Evolutionary conservation across 331 rosid genomes (phyloP).

Genomic region (Stylosanthes scabra): DNA sequence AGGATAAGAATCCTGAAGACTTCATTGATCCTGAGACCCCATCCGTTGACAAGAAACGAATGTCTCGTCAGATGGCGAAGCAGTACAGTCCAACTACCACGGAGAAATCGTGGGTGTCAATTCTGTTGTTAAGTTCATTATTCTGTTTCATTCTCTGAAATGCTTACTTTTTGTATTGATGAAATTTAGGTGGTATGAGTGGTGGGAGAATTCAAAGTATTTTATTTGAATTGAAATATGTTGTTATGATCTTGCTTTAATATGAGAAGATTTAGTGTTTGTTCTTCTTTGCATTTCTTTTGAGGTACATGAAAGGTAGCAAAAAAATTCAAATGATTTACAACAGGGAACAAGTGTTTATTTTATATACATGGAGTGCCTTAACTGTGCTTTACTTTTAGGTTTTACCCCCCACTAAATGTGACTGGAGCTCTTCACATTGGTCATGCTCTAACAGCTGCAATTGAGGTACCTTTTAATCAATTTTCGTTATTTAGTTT

Average conservation of each 20-base stretch:
- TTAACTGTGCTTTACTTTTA: constrained; percentile 42
- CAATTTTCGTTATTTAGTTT: constrained; percentile 34
- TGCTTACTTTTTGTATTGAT: constrained; percentile 26
- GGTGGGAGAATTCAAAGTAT: constrained; percentile 90
- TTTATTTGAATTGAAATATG: constrained; percentile 39
- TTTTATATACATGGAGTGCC: background rate
- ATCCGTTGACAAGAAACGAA: constrained; percentile 67
- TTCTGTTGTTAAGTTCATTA: constrained; percentile 4
- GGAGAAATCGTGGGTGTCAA: constrained; percentile 80
- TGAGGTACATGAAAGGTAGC: background rate
- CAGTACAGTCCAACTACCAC: constrained; percentile 74
- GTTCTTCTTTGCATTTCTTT: background rate
- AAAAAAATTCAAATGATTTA: constrained; percentile 8
- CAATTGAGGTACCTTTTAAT: constrained; percentile 69
- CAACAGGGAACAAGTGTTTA: background rate
- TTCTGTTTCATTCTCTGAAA: constrained; percentile 19
- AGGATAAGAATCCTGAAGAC: constrained; percentile 76
- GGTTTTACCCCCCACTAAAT: constrained; percentile 97
- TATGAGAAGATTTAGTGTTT: constrained; percentile 18
- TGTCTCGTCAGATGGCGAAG: constrained; percentile 84
- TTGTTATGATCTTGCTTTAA: constrained; percentile 23
- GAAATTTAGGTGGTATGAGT: constrained; percentile 79
- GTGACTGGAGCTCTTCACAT: constrained; percentile 98
- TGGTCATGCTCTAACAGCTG: constrained; percentile 97
- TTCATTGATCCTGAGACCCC: constrained; percentile 80